Conservation (phyloP, 2,329 filamentous ascomycete genomes). For the Sporothrix dimorphospora region DNA sequence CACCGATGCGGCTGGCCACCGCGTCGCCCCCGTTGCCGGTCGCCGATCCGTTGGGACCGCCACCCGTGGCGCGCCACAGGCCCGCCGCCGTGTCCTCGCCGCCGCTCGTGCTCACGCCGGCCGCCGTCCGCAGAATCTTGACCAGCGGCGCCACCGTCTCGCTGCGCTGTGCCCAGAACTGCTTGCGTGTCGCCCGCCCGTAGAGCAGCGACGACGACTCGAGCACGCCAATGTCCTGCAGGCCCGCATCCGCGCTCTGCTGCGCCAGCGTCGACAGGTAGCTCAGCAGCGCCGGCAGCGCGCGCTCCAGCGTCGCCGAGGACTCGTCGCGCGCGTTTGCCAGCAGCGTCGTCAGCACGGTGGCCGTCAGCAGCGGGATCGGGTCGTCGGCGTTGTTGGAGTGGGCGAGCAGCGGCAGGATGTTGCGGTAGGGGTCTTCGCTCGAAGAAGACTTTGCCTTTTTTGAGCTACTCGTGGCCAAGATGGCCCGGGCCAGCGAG, state of each 20-base stretch:
- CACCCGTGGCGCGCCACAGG: slow-evolving; percentile 60
- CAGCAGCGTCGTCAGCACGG: slow-evolving; percentile 80
- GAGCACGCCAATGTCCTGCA: slow-evolving; percentile 95
- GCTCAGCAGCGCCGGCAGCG: slow-evolving; percentile 79
- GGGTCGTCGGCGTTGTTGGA: slow-evolving; percentile 75
- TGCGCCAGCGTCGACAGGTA: slow-evolving; percentile 85
- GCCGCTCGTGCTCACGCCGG: slow-evolving; percentile 69
- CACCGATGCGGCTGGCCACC: slow-evolving; percentile 37
- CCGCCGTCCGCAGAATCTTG: slow-evolving; percentile 78
- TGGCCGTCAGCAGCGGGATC: slow-evolving; percentile 86
- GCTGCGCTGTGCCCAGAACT: slow-evolving; percentile 89
- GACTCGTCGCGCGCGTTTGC: slow-evolving; percentile 66
- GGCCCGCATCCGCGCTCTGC: slow-evolving; percentile 75
- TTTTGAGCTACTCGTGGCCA: slow-evolving; percentile 43
- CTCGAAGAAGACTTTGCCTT: neutral
- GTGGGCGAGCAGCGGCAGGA: slow-evolving; percentile 81
- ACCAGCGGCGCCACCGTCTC: slow-evolving; percentile 83
- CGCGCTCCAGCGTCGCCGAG: slow-evolving; percentile 66
- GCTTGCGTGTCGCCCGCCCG: slow-evolving; percentile 69
- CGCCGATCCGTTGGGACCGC: slow-evolving; percentile 15
- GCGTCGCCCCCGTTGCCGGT: slow-evolving; percentile 22
- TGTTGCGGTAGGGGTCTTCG: slow-evolving; percentile 77
- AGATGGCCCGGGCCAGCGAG: slow-evolving; percentile 73
- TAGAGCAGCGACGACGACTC: slow-evolving; percentile 85
- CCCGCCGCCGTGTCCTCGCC: slow-evolving; percentile 52